Evolutionary conservation across 2,329 filamentous ascomycete species (phyloP).

Genomic region (Bipolaris victoriae): DNA sequence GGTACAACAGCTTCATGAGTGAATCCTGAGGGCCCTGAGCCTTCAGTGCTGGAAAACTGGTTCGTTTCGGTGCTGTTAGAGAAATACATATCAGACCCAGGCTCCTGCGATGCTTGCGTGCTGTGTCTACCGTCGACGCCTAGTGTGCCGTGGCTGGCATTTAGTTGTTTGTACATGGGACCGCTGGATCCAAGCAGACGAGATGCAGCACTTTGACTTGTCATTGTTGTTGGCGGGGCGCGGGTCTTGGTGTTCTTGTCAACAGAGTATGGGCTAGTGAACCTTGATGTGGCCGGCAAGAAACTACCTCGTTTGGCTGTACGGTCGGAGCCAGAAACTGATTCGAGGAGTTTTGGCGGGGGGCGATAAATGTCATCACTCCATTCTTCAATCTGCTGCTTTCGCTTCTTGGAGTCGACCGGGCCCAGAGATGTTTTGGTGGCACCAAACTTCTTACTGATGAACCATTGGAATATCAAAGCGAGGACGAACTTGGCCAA

Average conservation of each 20-base stretch:
- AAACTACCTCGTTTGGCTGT: conserved; percentile 84
- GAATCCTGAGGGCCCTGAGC: conserved; percentile 85
- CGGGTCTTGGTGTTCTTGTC: conserved; percentile 64
- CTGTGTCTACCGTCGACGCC: conserved; percentile 50
- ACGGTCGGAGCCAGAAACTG: conserved; percentile 69
- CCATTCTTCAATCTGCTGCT: conserved; percentile 97
- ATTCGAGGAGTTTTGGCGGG: conserved; percentile 79
- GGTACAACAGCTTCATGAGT: conserved; percentile 96
- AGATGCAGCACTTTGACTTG: conserved; percentile 80
- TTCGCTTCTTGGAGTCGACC: conserved; percentile 80
- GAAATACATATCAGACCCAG: conserved; percentile 53
- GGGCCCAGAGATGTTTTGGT: conserved; percentile 79
- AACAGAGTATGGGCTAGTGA: conserved; percentile 85
- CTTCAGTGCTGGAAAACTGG: conserved; percentile 66
- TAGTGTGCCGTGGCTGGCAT: conserved; percentile 63
- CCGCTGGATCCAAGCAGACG: conserved; percentile 70
- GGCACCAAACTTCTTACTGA: conserved; percentile 84
- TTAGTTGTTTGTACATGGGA: conserved; percentile 70
- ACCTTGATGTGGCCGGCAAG: conserved; percentile 90
- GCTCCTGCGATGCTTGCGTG: conserved; percentile 36
- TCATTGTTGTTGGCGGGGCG: conserved; percentile 86
- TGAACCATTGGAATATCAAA: conserved; percentile 93
- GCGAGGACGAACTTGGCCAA: conserved; percentile 85
- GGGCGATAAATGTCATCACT: conserved; percentile 95
- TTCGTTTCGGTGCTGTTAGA: conserved; percentile 51